Evolutionary conservation across 331 rosid genomes (phyloP), one percentile per base, ranked within the genome.

Genomic region (Malus hybrid): DNA sequence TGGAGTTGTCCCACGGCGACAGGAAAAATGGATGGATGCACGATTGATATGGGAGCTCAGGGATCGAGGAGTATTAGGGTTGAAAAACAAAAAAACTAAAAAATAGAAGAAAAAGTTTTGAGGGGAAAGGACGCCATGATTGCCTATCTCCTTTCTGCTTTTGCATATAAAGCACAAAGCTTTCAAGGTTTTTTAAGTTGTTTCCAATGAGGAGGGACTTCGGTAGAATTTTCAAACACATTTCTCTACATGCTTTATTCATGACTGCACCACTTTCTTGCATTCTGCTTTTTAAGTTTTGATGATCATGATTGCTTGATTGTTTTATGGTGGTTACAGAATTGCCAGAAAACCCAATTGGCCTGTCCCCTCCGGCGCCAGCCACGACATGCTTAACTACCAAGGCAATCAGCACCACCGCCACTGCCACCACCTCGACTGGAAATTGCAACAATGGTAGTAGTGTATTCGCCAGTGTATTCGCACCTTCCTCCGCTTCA

Each of bases 401-500:
- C 1, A 10, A 28, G 2, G 76, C 76, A 15, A 57, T 72, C 22
- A 56, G 75, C 67, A 57, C 57, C 54, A 14, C 36, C 20, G 28
- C 71, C 27, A 59, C 82, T 9, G 69, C 36, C 39, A 16, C 65
- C 56, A 63, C 70, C 70, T 50, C 81, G 13, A 33, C 52, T 10
- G 63, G 74, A 42, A 78, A 68, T 28, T 63, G 75, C 55, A 56
- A 75, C 59, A 80, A 68, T 29, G 65, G 31, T 8, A 36, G 76
- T 24, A 83, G 84, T 70, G 87, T 88, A 15, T 85, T 86, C 54
- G 88, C 93, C 0, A 88, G 93, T 48, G 79, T 85, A 33, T 86
- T 82, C 78, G 86, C 93, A 5, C 79, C 93, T 63, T 70, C 96
- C 29, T 28, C 76, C 4, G 67, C 77, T 0, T n/a, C 80, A 10